Conservation (phyloP, 2,329 filamentous ascomycete genomes). For the Didymella pinodella region DNA sequence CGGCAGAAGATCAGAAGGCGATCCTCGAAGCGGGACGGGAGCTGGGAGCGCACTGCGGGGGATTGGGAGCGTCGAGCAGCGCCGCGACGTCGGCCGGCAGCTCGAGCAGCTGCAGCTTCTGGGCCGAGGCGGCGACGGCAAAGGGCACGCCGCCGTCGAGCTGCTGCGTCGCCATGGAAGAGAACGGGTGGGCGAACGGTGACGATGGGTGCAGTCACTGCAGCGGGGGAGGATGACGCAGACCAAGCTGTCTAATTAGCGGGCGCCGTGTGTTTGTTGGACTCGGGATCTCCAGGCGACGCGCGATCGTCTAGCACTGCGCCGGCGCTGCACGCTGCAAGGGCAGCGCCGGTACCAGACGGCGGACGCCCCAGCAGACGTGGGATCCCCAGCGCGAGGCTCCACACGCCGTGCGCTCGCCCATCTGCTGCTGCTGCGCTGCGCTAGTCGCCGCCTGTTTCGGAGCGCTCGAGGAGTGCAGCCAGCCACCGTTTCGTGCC, state of each 20-base stretch:
- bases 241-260: neutral
- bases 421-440: slow-evolving; percentile 27
- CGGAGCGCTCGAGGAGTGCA: slow-evolving; percentile 15
- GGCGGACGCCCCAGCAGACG: neutral
- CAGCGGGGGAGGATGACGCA: slow-evolving; percentile 2
- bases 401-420: slow-evolving; percentile 37
- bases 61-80: slow-evolving; percentile 59
- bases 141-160: slow-evolving; percentile 53
- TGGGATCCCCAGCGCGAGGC: slow-evolving; percentile 2
- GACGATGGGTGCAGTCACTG: too few species aligned
- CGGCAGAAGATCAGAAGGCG: slow-evolving; percentile 33
- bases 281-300: slow-evolving; percentile 8
- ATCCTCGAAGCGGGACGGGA: slow-evolving; percentile 27
- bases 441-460: slow-evolving; percentile 35
- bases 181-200: neutral
- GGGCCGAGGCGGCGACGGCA: slow-evolving; percentile 55
- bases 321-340: slow-evolving; percentile 10
- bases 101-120: slow-evolving; percentile 67
- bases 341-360: slow-evolving; percentile 4
- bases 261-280: slow-evolving; percentile 15
- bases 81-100: slow-evolving; percentile 65
- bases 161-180: slow-evolving; percentile 55
- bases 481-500: slow-evolving; percentile 25
- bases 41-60: slow-evolving; percentile 51
- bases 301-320: neutral